Evolutionary conservation across 1,284 basidiomycete genomes (phyloP).

Genomic region (Microstroma glucosiphilum): DNA sequence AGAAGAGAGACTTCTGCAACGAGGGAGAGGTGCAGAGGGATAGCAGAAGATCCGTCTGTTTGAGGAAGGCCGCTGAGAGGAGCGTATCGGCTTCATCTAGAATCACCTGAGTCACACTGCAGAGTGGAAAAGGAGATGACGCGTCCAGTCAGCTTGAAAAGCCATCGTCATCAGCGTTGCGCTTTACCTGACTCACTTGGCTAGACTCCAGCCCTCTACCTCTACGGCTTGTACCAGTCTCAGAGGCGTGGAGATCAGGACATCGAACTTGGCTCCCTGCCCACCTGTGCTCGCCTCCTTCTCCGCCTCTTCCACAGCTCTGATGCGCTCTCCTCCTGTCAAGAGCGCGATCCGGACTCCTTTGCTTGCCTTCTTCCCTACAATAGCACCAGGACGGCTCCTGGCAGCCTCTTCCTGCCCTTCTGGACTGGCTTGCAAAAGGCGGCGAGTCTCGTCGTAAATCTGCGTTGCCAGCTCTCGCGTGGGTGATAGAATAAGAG

Average conservation of each 20-base stretch:
- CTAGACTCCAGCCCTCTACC: slow-evolving; percentile 37
- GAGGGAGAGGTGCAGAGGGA: slow-evolving; percentile 68
- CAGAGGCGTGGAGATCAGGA: slow-evolving; percentile 46
- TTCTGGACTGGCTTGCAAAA: background rate
- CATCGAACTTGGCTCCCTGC: slow-evolving; percentile 23
- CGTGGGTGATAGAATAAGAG: slow-evolving; percentile 44
- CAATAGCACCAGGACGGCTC: background rate
- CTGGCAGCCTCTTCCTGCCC: background rate
- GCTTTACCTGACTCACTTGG: slow-evolving; percentile 10
- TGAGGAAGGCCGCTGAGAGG: slow-evolving; percentile 76
- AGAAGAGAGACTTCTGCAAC: slow-evolving; percentile 83
- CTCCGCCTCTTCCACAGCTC: background rate
- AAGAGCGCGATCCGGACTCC: background rate
- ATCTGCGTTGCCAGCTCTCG: slow-evolving; percentile 47
- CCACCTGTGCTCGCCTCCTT: background rate
- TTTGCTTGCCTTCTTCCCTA: background rate
- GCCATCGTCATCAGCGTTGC: background rate
- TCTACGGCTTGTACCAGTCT: slow-evolving; percentile 44
- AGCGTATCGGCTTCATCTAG: slow-evolving; percentile 54
- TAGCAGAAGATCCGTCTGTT: slow-evolving; percentile 82
- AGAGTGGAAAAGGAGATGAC: slow-evolving; percentile 57
- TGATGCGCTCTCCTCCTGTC: slow-evolving; percentile 4
- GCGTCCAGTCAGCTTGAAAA: slow-evolving; percentile 19
- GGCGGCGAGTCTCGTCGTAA: slow-evolving; percentile 32
- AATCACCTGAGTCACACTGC: slow-evolving; percentile 22